Conservation (phyloP, 2,329 filamentous ascomycete genomes). For the Bimuria novae-zelandiae region DNA sequence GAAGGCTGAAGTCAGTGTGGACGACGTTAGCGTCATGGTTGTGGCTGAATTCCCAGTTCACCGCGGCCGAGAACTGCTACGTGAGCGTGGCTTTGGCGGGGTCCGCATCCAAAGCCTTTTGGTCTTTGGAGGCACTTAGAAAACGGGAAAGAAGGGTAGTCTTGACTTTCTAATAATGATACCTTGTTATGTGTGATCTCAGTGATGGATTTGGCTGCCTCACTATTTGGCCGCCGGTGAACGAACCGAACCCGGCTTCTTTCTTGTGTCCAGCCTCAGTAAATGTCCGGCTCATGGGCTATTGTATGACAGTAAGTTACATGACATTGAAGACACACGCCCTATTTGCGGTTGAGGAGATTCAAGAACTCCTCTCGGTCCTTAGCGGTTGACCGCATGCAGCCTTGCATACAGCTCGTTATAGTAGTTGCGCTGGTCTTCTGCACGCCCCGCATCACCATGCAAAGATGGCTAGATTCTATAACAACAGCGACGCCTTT, state of each 20-base stretch:
- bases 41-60: constrained; percentile 64
- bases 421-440: constrained; percentile 87
- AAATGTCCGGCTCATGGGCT: not conserved
- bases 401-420: constrained; percentile 98
- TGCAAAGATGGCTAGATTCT: constrained; percentile 95
- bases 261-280: not conserved
- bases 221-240: not conserved
- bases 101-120: constrained; percentile 59
- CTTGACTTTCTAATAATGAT: not conserved
- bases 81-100: constrained; percentile 54
- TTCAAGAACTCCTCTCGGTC: constrained; percentile 95
- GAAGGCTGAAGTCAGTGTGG: constrained; percentile 48
- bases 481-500: constrained; percentile 96
- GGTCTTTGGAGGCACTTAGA: constrained; percentile 52
- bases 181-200: not conserved
- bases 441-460: constrained; percentile 97
- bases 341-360: constrained; percentile 53
- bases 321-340: not conserved
- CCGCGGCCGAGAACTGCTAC: constrained; percentile 55
- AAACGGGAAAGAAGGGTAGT: constrained; percentile 5
- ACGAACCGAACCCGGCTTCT: no score
- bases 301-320: no score
- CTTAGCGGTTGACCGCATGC: constrained; percentile 89
- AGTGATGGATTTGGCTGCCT: not conserved
- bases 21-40: constrained; percentile 56